Evolutionary conservation across 495 filamentous ascomycete genomes (phyloP).

Genomic region (Penicillium canariense): DNA sequence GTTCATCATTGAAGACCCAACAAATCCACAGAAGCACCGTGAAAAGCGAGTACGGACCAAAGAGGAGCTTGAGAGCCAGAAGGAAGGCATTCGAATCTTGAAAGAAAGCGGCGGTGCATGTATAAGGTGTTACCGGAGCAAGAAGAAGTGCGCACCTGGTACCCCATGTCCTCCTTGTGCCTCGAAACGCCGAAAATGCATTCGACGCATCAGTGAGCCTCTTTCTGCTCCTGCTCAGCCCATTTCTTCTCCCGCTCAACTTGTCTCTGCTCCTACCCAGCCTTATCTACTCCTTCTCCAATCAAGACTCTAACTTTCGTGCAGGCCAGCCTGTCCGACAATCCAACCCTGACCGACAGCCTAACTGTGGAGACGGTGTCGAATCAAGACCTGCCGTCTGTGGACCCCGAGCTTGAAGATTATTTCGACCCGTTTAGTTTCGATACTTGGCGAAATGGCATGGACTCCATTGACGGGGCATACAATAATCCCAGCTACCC

Average conservation of each 20-base stretch:
- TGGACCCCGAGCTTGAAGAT: neutral
- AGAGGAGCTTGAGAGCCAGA: conserved; percentile 16
- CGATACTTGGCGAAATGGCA: neutral
- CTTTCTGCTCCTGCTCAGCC: conserved; percentile 9
- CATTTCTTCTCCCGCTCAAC: neutral
- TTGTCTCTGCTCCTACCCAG: neutral
- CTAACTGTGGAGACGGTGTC: neutral
- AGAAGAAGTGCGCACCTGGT: conserved; percentile 26
- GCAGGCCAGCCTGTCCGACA: neutral
- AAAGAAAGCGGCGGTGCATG: conserved; percentile 29
- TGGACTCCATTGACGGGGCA: neutral
- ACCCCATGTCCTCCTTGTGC: conserved; percentile 21
- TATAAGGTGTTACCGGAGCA: conserved; percentile 24
- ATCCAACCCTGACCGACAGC: neutral
- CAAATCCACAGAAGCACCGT: neutral
- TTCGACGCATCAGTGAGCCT: conserved; percentile 14
- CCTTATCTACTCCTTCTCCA: neutral
- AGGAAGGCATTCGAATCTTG: conserved; percentile 14
- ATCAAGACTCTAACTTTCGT: neutral
- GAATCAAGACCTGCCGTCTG: neutral
- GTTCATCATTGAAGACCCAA: conserved; percentile 18
- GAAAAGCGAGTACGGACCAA: conserved; percentile 10
- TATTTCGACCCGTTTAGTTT: neutral
- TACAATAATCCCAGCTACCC: neutral
- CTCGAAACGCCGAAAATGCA: conserved; percentile 13